Evolutionary conservation across 257 asterid species (phyloP), one percentile per base, ranked within the genome.

Genomic region (Scutellaria galericulata): DNA sequence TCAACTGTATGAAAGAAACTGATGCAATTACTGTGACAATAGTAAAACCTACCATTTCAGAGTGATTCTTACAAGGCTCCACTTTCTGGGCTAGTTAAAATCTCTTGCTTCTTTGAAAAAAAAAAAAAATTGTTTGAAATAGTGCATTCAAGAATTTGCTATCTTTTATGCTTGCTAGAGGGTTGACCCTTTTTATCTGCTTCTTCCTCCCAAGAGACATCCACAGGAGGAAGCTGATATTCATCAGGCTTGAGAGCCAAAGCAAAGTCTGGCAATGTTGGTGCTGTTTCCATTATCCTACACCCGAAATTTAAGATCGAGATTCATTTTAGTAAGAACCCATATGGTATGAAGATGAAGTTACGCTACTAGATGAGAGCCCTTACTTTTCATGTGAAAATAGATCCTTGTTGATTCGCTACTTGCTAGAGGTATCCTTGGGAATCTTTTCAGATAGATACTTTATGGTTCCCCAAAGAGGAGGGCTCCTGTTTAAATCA

Each of bases 381-480:
- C 20, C 37, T 2, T 45, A 95, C 99, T 85, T 92, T 78, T 88
- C 97, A 15, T 77, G 48, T 11, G 98, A 80, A 81, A 90, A 88
- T 7, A 88, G 87, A 67, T 95, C 98, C 88, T 77, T 84, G 92
- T 95, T 95, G 85, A 88, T 91, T 76, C 97, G 96, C 74, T 84
- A 97, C 78, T 89, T 91, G 89, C 92, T 95, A 18, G 88, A 85
- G 65, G 97, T 92, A 81, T 95, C 99, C 86, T 88, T 88, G 0
- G 99, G 98, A 70, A 95, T 95, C 83, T 95, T 95, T 83, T 95
- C 98, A 0, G 92, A 76, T 40, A 95, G 94, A 78, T 75, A 86
- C 90, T 95, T 95, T 96, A 91, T 92, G 57, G 96, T 91, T 72
- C 98, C 99, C 99, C 99, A 95, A 40, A 84, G 94, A 55, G 98